Evolutionary conservation across 345 rosid species (phyloP), one percentile per base, ranked within the genome.

Genomic region (Salix udensis): DNA sequence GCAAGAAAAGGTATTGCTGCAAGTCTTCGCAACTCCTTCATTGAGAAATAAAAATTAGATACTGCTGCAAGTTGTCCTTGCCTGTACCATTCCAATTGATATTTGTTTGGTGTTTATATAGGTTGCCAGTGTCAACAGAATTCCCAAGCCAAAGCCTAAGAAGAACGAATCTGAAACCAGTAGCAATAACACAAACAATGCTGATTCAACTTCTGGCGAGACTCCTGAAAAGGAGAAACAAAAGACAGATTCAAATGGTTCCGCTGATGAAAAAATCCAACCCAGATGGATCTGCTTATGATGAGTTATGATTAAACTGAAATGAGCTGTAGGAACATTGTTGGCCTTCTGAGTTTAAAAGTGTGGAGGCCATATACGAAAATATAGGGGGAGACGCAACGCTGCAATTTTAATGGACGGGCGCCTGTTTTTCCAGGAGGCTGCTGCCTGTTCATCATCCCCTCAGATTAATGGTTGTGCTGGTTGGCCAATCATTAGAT

Each of bases 101-200:
- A 5, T 30, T 44, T 70, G 21, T 36, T 75, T 31, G 64, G 31
- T 26, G 40, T 21, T 71, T 65, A 46, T 72, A n/a, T 65, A 96
- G 99, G 94, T 90, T 14, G 76, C 87, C 2, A 86, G 86, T 36
- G 83, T 90, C 18, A 85, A 86, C 74, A 89, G 74, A 82, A 96
- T 96, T 44, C 95, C 99, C 13, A 93, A 92, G 88, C 99, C 98
- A 52, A 96, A 91, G 85, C 97, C 97, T 18, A 93, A 82, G n/a
- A 89, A 88, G 84, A 89, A 79, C 31, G 96, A 92, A 82, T 87
- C 88, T 30, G 85, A 84, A 77, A 72, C 75, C 62, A 70, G 69
- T 68, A 79, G 74, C 19, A 86, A 88, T 71, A 79, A 75, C 14
- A 48, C 52, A 26, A 79, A 78, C 58, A 30, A 50, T 46, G 78